These are phyloP conservation scores for Tylopilus felleus DNA, from an alignment of 768 basidiomycete genomes.

Conservation along the genomic window DNA sequence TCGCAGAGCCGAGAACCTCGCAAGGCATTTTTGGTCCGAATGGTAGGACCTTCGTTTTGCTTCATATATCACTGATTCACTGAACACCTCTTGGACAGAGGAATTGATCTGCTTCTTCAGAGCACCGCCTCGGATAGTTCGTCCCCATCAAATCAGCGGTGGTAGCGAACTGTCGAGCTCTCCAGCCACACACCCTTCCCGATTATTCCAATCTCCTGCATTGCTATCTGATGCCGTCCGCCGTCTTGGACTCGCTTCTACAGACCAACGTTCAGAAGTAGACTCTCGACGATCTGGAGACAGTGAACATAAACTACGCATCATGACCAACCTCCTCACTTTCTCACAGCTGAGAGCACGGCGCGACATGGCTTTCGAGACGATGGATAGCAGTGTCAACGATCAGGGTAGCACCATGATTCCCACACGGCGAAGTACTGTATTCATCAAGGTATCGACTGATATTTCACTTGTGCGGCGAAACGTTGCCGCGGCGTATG, in stretches of 20 bases:
- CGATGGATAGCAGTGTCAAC: conserved; percentile 31
- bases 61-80: background rate
- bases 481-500: conserved; percentile 61
- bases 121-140: conserved; percentile 67
- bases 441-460: conserved; percentile 53
- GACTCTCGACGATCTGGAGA: conserved; percentile 46
- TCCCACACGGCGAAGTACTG: conserved; percentile 51
- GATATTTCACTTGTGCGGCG: conserved; percentile 47
- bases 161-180: conserved; percentile 45
- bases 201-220: conserved; percentile 58
- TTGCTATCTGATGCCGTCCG: conserved; percentile 72
- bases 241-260: conserved; percentile 58
- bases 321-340: conserved; percentile 75
- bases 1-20: conserved; percentile 81
- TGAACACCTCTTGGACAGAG: conserved; percentile 42
- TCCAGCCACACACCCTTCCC: conserved; percentile 33
- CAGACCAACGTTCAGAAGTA: conserved; percentile 44
- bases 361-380: conserved; percentile 40
- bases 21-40: conserved; percentile 89
- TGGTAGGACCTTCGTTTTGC: conserved; percentile 43
- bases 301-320: conserved; percentile 59
- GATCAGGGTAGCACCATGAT: conserved; percentile 20
- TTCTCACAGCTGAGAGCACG: conserved; percentile 45
- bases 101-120: conserved; percentile 87
- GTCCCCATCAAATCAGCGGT: conserved; percentile 41